A percentile compares a stretch with the other conserved stretches of the same genome.
Conservation (phyloP, 2,329 filamentous ascomycete species). For the Tolypocladium capitatum region DNA sequence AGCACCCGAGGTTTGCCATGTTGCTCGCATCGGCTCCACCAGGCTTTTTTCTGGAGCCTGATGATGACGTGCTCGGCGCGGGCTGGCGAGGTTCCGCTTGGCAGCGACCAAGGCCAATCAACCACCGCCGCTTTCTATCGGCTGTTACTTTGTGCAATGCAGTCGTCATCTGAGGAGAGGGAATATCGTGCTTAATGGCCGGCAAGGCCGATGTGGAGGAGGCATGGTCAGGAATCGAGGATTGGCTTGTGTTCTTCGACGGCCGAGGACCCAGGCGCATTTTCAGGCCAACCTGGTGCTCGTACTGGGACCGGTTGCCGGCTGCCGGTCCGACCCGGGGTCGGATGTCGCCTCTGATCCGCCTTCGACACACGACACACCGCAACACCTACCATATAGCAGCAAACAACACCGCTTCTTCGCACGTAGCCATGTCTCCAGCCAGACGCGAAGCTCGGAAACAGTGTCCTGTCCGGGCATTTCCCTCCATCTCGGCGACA, state of each 20-base stretch:
- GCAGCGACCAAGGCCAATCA: not conserved
- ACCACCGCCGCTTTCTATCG: not conserved
- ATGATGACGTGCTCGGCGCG: slow-evolving; percentile 5
- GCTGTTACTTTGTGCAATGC: too few relatives aligned
- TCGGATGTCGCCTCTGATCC: not conserved
- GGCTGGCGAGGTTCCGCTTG: not conserved
- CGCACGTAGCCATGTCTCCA: not conserved
- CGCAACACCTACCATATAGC: not conserved
- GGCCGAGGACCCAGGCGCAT: not conserved
- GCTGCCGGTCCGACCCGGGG: not conserved
- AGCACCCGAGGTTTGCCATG: too few relatives aligned
- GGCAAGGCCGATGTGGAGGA: not conserved
- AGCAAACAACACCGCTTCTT: not conserved
- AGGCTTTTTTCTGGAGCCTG: not conserved
- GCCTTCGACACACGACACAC: not conserved
- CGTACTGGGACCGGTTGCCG: too few relatives aligned
- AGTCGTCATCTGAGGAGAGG: not conserved
- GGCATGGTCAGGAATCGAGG: not conserved
- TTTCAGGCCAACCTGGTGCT: not conserved
- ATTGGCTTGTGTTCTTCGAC: not conserved
- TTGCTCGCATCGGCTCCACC: too few relatives aligned
- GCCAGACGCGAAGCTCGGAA: not conserved
- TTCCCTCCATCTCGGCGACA: not conserved
- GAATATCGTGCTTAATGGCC: not conserved
- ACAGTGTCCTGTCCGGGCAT: too few relatives aligned